phyloP scores from a whole-genome alignment of 2,329 filamentous ascomycete species.

The Ceratocystiopsis brevicomis region DNA sequence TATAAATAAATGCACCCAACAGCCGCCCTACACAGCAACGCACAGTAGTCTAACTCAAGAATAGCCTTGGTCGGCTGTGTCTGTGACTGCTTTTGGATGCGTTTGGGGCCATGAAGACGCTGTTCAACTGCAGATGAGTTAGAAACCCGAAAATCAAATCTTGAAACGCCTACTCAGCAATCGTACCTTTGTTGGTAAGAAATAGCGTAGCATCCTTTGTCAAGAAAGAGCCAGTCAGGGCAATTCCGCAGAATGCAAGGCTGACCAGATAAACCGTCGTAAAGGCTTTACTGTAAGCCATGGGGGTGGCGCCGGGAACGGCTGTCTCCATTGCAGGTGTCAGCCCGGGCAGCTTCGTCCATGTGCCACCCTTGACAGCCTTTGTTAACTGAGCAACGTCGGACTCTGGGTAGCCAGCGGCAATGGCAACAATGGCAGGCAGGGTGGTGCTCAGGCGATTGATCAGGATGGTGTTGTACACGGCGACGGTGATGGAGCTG shows the following conservation, averaged over 20 bases:
- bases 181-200: constrained; percentile 1
- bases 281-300: constrained; percentile 2
- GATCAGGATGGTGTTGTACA: constrained; percentile 17
- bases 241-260: constrained; percentile 2
- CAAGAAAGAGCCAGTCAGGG: constrained; percentile 1
- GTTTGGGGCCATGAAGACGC: not conserved
- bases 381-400: not conserved
- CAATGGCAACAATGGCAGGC: constrained; percentile 15
- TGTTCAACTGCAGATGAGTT: not conserved
- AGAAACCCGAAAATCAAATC: not conserved
- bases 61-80: no score
- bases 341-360: constrained; percentile 1
- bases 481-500: constrained; percentile 16
- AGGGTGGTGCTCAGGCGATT: constrained; percentile 17
- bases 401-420: constrained; percentile 13
- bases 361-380: constrained; percentile 1
- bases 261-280: constrained; percentile 4
- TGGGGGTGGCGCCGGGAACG: not conserved
- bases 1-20: no score
- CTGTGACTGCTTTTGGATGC: no score
- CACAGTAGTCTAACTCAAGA: no score
- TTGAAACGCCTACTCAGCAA: no score
- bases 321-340: not conserved
- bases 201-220: constrained; percentile 1
- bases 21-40: no score